A percentile compares a stretch with the other conserved stretches of the same genome.
Evolutionary conservation across 2,329 filamentous ascomycete genomes (phyloP).

Genomic region (Lomentospora prolificans): DNA sequence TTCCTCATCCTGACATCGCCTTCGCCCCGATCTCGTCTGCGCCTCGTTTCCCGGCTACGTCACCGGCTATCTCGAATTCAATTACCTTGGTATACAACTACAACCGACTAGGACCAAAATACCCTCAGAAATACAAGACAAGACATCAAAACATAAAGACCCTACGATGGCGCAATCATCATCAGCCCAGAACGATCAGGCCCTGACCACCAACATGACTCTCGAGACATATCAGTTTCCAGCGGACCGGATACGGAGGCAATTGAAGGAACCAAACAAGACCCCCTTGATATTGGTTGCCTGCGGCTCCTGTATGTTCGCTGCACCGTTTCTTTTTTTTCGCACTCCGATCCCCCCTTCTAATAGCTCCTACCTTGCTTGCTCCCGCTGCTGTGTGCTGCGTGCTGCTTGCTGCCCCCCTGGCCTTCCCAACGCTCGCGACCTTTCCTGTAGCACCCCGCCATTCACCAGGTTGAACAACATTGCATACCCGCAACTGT

Average conservation of each 20-base stretch:
- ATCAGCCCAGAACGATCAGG: constrained; percentile 6
- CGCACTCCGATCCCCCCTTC: neutral
- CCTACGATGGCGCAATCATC: constrained; percentile 1
- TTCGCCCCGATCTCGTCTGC: neutral
- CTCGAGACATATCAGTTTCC: constrained; percentile 48
- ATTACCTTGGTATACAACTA: too few species aligned
- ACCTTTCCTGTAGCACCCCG: neutral
- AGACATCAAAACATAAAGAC: neutral
- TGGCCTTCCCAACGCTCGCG: neutral
- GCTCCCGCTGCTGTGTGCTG: neutral
- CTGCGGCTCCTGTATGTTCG: constrained; percentile 47
- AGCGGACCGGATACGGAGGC: constrained; percentile 44
- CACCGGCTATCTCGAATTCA: neutral
- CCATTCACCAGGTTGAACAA: neutral
- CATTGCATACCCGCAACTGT: neutral
- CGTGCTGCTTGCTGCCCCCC: neutral
- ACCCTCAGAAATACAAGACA: neutral
- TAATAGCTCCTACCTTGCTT: too few species aligned
- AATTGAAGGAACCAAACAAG: constrained; percentile 38
- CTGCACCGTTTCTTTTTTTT: neutral
- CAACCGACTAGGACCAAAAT: too few species aligned
- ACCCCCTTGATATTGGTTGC: constrained; percentile 59
- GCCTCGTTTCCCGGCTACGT: neutral
- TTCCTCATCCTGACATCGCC: neutral
- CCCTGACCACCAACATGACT: constrained; percentile 18